Base-by-base conservation (phyloP, 108 stramenopile genomes). In the Nannochloropsis gaditana region DNA sequence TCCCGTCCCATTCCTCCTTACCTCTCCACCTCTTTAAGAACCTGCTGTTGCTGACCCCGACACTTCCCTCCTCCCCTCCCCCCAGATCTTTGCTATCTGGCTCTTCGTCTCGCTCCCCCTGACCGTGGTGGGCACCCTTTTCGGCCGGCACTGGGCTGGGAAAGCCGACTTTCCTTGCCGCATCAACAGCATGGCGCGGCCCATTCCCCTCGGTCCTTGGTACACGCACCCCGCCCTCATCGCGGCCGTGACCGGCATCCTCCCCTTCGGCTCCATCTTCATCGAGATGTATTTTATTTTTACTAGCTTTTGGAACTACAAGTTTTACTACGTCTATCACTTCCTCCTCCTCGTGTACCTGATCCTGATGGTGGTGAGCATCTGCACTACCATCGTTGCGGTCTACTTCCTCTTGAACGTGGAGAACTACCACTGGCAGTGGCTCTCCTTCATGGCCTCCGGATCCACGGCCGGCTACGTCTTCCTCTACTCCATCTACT, bases 381-480 rank as follows among this genome's bases (percentile, higher is more conserved):
- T 95, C 45, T 96, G 97, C 94, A 96, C 96, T 42, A 94, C 95
- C 79, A 94, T 99, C 86, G 96, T 99, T 84, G 95, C 96, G 11
- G 96, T 96, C 8, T 99, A 99, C 93, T 96, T 96, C 87, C 92
- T 93, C 83, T 91, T 99, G 80, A 98, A 97, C 85, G 94, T 94
- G 9, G 98, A 99, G 89, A 97, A 99, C 89, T 96, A 97, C 89
- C 92, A 95, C 81, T 99, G 98, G 98, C 98, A 97, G 91, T 99
- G 98, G 98, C 92, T 95, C 11, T 93, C 97, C 42, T 97, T 99
- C 86, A 89, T 92, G 42, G 93, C 94, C 8, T 96, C 96, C 42
- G 95, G 92, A 15, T 93, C 93, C n/a, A 96, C 95, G 5, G 93
- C 97, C 10, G 91, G 85, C 42, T 99, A 99, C 90, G 97, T 99